Evolutionary conservation across 2,329 filamentous ascomycete genomes (phyloP), one percentile per base, ranked within the genome.

Genomic region (Pseudogymnoascus sp.): DNA sequence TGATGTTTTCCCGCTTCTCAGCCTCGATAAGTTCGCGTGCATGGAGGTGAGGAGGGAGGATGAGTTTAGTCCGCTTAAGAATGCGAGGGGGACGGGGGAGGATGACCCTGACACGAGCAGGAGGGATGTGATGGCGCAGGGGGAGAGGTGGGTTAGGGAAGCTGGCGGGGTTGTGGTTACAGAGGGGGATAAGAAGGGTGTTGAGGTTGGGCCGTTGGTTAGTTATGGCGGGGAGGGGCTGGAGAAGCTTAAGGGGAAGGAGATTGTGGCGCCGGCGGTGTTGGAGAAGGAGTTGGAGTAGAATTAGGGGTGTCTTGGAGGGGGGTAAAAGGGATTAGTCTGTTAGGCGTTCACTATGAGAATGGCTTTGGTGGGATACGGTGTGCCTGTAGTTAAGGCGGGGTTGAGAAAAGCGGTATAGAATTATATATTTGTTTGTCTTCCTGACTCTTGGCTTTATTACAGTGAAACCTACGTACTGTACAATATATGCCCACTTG

Each of bases 51-150:
- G 88, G 76, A 91, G 95, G 66, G 93, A 97, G 80, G 95, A 99
- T 70, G 95, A 99, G 78, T 99, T 99, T 80, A 97, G 92, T 28
- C 95, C 95, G 4, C 81, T 99, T 69, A 99, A 99, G 87, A 99
- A 99, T 73, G 84, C 82, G 35, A 83, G 81, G 66, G 91, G 92
- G 62, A 92, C 90, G 41, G 91, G 90, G 33, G 90, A 96, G 78
- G 95, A 99, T 73, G 91, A 97, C 75, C 90, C 91, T 10, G 92
- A 96, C 69, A 99, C 95, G 60, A 96, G 92, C 82, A 91, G 88
- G 78, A 82, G 81, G 68, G 91, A 98, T 74, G 96, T 98, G 74
- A 89, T 96, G 86, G 80, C 82, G 53, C 95, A 98, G 78, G 95
- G 95, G 50, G 86, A 87, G 77, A 87, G 90, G 71, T 99, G 95